Evolutionary conservation across 1,139 yeast species (phyloP).

Genomic region (Pichia sp.): DNA sequence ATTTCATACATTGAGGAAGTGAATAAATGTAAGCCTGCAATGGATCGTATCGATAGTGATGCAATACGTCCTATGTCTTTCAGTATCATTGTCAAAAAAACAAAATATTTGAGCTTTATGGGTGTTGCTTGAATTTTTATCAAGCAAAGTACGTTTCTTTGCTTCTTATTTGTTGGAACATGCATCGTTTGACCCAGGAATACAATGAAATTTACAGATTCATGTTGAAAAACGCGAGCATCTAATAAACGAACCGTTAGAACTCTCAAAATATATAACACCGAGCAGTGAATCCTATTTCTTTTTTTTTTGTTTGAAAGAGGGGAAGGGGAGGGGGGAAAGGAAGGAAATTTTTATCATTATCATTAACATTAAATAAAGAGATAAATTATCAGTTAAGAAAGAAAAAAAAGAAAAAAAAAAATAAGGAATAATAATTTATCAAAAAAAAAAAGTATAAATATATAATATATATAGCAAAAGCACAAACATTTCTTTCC

Average conservation of each 20-base stretch:
- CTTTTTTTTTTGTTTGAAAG: too few species aligned
- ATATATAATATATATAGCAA: background rate
- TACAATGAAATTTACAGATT: background rate
- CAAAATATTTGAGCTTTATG: too few species aligned
- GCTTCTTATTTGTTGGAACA: too few species aligned
- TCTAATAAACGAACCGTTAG: too few species aligned
- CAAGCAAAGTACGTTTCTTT: too few species aligned
- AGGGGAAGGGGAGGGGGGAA: too few species aligned
- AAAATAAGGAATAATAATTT: too few species aligned
- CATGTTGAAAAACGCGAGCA: background rate
- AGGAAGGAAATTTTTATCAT: background rate
- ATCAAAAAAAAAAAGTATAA: background rate
- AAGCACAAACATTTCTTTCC: background rate
- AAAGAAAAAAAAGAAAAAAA: too few species aligned
- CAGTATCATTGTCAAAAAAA: background rate
- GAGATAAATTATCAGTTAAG: background rate
- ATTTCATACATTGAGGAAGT: slow-evolving; percentile 23
- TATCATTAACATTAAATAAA: background rate
- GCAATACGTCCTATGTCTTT: slow-evolving; percentile 16
- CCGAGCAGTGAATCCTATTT: too few species aligned
- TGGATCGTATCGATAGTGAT: slow-evolving; percentile 23
- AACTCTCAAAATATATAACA: too few species aligned
- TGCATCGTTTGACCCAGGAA: too few species aligned
- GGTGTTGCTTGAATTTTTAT: too few species aligned
- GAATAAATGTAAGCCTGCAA: slow-evolving; percentile 26